A percentile compares a stretch with the other conserved stretches of the same genome.
These are phyloP conservation scores for Podospora bellae-mahoneyi DNA, from an alignment of 495 filamentous ascomycete genomes.

Conservation along the genomic window DNA sequence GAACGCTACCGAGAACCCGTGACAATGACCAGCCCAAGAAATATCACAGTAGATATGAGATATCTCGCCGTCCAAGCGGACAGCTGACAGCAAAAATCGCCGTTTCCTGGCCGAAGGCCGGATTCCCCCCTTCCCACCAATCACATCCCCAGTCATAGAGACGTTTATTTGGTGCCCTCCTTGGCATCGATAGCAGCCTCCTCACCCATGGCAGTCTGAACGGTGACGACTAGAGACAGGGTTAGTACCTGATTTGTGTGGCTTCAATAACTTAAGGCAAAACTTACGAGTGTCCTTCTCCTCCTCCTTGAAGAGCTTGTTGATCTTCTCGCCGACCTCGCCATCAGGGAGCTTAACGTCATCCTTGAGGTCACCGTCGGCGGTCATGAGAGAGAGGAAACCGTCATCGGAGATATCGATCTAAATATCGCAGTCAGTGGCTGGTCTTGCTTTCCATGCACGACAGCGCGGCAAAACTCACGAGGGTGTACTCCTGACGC, in stretches of 20 bases:
- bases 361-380: constrained; percentile 79
- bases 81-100: constrained; percentile 27
- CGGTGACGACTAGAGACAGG: constrained; percentile 64
- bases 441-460: not conserved
- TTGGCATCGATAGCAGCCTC: constrained; percentile 90
- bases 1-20: constrained; percentile 10
- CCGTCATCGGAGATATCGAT: constrained; percentile 85
- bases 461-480: constrained; percentile 48
- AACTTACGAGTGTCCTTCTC: constrained; percentile 78
- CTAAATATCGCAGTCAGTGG: constrained; percentile 42
- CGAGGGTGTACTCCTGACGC: constrained; percentile 89
- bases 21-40: constrained; percentile 22
- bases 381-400: constrained; percentile 84
- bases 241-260: constrained; percentile 22
- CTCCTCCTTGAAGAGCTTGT: constrained; percentile 62
- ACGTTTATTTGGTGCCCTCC: constrained; percentile 61
- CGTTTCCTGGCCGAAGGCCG: constrained; percentile 9
- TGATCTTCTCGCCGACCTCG: constrained; percentile 79
- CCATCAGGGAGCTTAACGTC: constrained; percentile 92
- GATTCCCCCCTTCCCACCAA: constrained; percentile 4
- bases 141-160: not conserved
- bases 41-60: constrained; percentile 34
- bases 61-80: constrained; percentile 16
- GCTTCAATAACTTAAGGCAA: not conserved
- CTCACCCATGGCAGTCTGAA: constrained; percentile 94